phyloP scores from a whole-genome alignment of 2,329 filamentous ascomycete genomes.

The Fusarium lyarnte region DNA sequence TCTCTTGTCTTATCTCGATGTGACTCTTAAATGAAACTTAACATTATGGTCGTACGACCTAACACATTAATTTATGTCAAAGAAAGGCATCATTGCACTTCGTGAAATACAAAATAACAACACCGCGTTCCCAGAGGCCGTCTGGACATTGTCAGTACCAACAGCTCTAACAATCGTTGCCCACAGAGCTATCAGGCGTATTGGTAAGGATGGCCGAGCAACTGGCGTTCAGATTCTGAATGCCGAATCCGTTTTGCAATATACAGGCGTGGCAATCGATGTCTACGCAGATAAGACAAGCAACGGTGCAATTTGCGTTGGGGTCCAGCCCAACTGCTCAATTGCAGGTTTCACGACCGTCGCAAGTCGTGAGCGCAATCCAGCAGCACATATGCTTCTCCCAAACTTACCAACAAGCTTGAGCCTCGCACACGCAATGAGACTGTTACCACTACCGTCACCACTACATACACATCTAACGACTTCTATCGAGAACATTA shows the following conservation, averaged over 20 bases:
- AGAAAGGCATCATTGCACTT: too few species aligned
- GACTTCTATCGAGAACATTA: neutral
- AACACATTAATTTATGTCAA: neutral
- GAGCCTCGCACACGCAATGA: neutral
- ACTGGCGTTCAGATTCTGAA: neutral
- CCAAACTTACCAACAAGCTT: neutral
- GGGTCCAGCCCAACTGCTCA: too few species aligned
- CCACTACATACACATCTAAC: accelerated
- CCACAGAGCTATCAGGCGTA: accelerated
- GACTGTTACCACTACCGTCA: accelerated
- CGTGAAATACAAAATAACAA: too few species aligned
- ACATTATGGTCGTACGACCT: neutral
- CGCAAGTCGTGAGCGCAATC: neutral
- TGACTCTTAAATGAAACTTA: neutral
- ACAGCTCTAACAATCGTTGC: neutral
- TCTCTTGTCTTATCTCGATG: neutral
- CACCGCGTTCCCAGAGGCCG: too few species aligned
- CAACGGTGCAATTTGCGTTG: neutral
- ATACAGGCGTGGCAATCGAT: neutral
- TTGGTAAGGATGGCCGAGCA: neutral
- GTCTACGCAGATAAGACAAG: neutral
- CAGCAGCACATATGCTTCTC: neutral
- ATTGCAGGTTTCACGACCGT: accelerated
- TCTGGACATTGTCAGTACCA: too few species aligned
- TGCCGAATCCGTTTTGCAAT: accelerated